Evolutionary conservation across 345 rosid genomes (phyloP).

Genomic region (Euphorbia tirucalli): DNA sequence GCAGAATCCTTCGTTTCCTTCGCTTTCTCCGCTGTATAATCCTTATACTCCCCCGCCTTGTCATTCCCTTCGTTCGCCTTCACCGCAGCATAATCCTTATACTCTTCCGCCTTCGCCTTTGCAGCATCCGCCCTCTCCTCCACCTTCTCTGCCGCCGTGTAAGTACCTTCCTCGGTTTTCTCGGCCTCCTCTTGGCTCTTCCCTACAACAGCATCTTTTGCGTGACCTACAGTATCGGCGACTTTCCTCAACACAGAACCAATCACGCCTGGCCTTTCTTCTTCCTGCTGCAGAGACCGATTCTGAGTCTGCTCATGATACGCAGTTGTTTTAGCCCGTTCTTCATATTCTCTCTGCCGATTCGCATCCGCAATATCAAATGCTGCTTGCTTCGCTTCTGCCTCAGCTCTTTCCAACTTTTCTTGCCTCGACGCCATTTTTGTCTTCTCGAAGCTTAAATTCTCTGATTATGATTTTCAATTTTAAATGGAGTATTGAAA

Average conservation of each 20-base stretch:
- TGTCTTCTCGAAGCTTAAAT: background rate
- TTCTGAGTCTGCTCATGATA: slow-evolving; percentile 22
- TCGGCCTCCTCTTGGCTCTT: slow-evolving; percentile 34
- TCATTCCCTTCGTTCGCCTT: slow-evolving; percentile 3
- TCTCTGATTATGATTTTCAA: background rate
- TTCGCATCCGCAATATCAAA: slow-evolving; percentile 44
- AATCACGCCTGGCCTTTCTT: slow-evolving; percentile 48
- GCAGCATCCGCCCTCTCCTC: slow-evolving; percentile 18
- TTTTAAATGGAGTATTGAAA: too few species aligned
- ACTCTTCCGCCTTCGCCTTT: slow-evolving; percentile 14
- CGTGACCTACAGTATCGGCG: slow-evolving; percentile 53
- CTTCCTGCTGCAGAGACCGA: too few species aligned
- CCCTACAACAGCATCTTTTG: slow-evolving; percentile 56
- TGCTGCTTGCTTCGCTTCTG: slow-evolving; percentile 41
- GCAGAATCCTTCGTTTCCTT: slow-evolving; percentile 27
- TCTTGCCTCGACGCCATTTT: slow-evolving; percentile 59
- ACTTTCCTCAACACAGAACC: slow-evolving; percentile 59
- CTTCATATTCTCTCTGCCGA: slow-evolving; percentile 24
- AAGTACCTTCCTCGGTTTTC: slow-evolving; percentile 22
- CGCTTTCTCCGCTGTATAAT: background rate
- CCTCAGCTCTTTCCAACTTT: slow-evolving; percentile 51
- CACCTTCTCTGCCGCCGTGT: slow-evolving; percentile 9
- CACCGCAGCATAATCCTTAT: slow-evolving; percentile 7
- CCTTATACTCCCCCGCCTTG: background rate
- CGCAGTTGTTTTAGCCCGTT: background rate